phyloP scores from a whole-genome alignment of 805 yeast species.

The Metschnikowia rubicola region DNA sequence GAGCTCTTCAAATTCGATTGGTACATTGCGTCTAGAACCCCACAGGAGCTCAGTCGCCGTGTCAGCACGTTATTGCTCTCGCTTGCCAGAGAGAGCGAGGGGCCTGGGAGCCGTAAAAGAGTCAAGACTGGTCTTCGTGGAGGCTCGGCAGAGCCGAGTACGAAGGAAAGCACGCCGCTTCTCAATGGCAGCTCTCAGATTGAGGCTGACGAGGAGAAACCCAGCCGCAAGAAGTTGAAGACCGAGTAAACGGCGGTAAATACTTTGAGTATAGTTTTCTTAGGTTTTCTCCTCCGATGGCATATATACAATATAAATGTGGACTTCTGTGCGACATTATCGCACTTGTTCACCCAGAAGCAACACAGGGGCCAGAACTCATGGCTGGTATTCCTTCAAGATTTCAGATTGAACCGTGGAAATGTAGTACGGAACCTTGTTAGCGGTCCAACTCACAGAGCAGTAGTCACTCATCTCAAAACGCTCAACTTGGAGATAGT shows the following conservation, averaged over 20 bases:
- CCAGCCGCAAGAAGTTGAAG: conserved; percentile 11
- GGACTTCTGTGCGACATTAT: neutral
- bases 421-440: conserved; percentile 74
- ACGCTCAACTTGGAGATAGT: conserved; percentile 59
- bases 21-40: conserved; percentile 66
- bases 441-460: conserved; percentile 88
- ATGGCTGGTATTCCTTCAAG: conserved; percentile 27
- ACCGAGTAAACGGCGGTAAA: neutral
- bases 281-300: too few relatives aligned
- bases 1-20: conserved; percentile 69
- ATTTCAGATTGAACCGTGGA: conserved; percentile 56
- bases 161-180: conserved; percentile 16
- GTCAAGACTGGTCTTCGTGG: conserved; percentile 24
- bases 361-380: neutral
- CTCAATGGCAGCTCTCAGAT: conserved; percentile 4
- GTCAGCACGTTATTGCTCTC: conserved; percentile 65
- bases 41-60: conserved; percentile 70
- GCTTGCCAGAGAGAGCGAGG: conserved; percentile 55
- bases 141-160: conserved; percentile 37
- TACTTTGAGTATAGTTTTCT: too few relatives aligned
- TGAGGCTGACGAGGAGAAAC: conserved; percentile 2
- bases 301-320: neutral
- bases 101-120: conserved; percentile 59
- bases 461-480: conserved; percentile 58
- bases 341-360: neutral